Evolutionary conservation across 2,329 filamentous ascomycete genomes (phyloP).

Genomic region (Phaeosphaeria sp.): DNA sequence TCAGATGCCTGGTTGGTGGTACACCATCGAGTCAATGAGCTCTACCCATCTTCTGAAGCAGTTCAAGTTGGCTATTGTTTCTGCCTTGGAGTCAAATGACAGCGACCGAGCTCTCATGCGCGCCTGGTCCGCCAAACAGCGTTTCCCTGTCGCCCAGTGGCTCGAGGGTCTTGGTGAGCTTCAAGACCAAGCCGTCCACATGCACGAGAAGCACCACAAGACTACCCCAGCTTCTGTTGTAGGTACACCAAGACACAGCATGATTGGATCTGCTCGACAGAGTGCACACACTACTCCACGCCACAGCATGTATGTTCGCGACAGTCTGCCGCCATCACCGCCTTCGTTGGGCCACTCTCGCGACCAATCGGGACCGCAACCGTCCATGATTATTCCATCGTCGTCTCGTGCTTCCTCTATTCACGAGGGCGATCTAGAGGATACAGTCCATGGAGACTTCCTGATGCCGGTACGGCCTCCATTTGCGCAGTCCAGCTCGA

Average conservation of each 20-base stretch:
- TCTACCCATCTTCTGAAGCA: not conserved
- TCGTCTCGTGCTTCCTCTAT: not conserved
- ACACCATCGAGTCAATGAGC: not conserved
- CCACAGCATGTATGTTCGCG: not conserved
- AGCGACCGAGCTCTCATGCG: not conserved
- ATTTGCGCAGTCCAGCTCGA: not conserved
- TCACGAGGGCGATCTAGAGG: not conserved
- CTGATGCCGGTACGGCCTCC: not conserved
- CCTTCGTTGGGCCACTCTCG: not conserved
- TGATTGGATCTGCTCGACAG: not conserved
- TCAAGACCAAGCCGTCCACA: not conserved
- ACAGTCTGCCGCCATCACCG: not conserved
- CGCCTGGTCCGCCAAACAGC: not conserved
- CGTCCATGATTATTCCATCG: not conserved
- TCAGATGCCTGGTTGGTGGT: not conserved
- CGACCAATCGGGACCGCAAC: not conserved
- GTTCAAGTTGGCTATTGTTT: not conserved
- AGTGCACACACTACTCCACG: not conserved
- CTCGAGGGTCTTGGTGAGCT: not conserved
- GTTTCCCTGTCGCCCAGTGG: not conserved
- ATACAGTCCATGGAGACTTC: not conserved
- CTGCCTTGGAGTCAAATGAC: not conserved
- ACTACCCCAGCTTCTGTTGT: not conserved
- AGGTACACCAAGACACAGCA: not conserved
- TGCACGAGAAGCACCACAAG: constrained; percentile 1